A percentile compares a stretch with the other conserved stretches of the same genome.
phyloP scores from a whole-genome alignment of 345 rosid species.

The Brassica juncea region DNA sequence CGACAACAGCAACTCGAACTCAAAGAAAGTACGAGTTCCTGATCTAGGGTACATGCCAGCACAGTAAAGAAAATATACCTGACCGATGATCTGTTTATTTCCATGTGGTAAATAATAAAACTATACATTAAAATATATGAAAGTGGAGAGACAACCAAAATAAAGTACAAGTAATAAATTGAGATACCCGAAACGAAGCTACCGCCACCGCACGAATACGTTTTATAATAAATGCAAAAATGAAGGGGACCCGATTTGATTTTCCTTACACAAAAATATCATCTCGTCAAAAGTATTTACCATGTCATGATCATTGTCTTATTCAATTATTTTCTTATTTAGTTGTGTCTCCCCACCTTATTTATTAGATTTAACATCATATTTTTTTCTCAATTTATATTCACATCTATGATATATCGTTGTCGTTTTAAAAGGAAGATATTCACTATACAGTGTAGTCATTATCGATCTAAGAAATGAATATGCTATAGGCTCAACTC shows the following conservation, averaged over 20 bases:
- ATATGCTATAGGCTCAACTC: neutral
- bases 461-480: constrained; percentile 2
- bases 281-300: constrained; percentile 18
- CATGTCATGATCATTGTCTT: constrained; percentile 11
- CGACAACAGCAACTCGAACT: constrained; percentile 28
- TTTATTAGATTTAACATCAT: constrained; percentile 24
- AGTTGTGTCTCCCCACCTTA: constrained; percentile 25
- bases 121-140: neutral
- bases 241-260: constrained; percentile 33
- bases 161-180: constrained; percentile 38
- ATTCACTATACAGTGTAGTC: neutral
- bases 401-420: constrained; percentile 7
- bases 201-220: constrained; percentile 44
- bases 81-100: neutral
- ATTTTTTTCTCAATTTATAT: neutral
- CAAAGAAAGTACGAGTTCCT: constrained; percentile 28
- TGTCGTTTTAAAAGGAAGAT: neutral
- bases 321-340: constrained; percentile 33
- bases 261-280: constrained; percentile 28
- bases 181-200: constrained; percentile 28
- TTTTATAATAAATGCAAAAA: constrained; percentile 35
- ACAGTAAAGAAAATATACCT: constrained; percentile 17
- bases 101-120: neutral
- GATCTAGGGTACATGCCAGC: constrained; percentile 11
- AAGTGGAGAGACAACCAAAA: constrained; percentile 31